Conservation (phyloP, 306 rosid species). For the Boehmeria nivea region DNA sequence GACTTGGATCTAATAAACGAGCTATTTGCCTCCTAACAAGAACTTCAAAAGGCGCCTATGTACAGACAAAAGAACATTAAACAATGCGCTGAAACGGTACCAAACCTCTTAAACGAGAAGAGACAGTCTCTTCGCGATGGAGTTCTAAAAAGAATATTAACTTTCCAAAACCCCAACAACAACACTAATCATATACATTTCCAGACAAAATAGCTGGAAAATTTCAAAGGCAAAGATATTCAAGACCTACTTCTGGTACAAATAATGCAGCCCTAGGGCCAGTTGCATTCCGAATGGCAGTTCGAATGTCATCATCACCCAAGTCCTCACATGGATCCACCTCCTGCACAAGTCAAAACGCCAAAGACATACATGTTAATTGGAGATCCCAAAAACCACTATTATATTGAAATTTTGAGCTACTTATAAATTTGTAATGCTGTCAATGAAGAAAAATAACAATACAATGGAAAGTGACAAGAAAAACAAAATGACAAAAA, state of each 20-base stretch:
- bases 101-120: background rate
- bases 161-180: too few relatives aligned
- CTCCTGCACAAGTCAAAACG: conserved; percentile 53
- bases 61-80: conserved; percentile 17
- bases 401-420: background rate
- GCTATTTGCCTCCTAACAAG: conserved; percentile 90
- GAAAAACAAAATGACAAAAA: too few relatives aligned
- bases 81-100: background rate
- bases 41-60: conserved; percentile 92
- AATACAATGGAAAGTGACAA: background rate
- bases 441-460: too few relatives aligned
- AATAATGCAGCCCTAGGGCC: conserved; percentile 93
- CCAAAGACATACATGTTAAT: conserved; percentile 20
- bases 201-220: conserved; percentile 3
- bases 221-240: conserved; percentile 3
- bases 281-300: conserved; percentile 97
- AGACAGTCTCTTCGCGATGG: background rate
- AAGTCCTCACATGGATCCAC: conserved; percentile 99
- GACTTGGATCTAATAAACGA: conserved; percentile 94
- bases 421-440: too few relatives aligned
- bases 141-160: too few relatives aligned
- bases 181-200: too few relatives aligned
- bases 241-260: conserved; percentile 80
- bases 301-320: conserved; percentile 95
- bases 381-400: conserved; percentile 2